Conservation (phyloP, 139 green algal species). For the Yamagishiella unicocca region DNA sequence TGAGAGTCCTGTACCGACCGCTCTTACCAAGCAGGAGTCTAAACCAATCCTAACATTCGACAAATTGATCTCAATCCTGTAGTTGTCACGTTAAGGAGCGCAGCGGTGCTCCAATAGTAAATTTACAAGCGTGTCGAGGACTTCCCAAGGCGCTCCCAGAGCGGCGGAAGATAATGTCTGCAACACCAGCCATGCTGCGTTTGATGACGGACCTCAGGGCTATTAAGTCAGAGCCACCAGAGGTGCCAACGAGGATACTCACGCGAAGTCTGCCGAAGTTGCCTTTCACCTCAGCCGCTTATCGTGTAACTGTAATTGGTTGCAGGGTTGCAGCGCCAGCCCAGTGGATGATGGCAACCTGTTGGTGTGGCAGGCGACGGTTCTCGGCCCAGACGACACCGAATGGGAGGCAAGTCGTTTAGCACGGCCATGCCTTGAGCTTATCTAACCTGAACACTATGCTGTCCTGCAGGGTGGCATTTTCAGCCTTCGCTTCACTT, state of each 20-base stretch:
- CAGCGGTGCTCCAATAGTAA: too few species aligned
- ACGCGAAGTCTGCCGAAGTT: background rate
- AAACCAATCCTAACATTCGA: too few species aligned
- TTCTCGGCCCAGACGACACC: conserved; percentile 65
- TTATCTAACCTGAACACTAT: background rate
- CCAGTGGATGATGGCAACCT: conserved; percentile 81
- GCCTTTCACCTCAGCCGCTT: too few species aligned
- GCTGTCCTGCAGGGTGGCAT: conserved; percentile 71
- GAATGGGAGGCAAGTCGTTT: conserved; percentile 67
- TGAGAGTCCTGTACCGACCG: too few species aligned
- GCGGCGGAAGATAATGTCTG: background rate
- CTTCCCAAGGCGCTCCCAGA: background rate
- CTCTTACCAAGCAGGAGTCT: too few species aligned
- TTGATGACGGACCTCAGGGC: conserved; percentile 70
- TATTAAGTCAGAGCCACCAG: conserved; percentile 73
- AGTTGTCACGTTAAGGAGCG: too few species aligned
- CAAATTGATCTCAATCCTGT: too few species aligned
- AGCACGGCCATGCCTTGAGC: background rate
- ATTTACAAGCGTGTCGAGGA: background rate
- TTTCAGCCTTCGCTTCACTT: conserved; percentile 91
- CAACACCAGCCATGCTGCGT: conserved; percentile 61
- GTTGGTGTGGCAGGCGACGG: conserved; percentile 84
- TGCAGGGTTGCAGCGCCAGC: conserved; percentile 73
- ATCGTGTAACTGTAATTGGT: too few species aligned
- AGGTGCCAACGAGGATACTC: too few species aligned